Evolutionary conservation across 1,284 basidiomycete genomes (phyloP).

Genomic region (Gomphus bonarii): DNA sequence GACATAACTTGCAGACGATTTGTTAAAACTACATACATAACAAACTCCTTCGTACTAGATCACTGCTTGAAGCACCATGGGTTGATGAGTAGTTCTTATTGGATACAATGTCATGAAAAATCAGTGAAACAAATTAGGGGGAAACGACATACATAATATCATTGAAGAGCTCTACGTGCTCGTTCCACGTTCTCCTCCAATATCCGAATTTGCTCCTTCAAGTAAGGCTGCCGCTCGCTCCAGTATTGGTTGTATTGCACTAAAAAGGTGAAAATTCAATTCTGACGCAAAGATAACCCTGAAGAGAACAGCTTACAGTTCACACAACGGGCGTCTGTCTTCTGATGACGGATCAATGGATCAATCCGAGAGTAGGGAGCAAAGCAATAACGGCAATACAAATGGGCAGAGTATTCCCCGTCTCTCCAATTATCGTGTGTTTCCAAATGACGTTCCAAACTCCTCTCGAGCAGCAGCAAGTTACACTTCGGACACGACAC

Average conservation of each 20-base stretch:
- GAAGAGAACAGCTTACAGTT: neutral
- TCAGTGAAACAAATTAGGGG: neutral
- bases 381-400: conserved; percentile 4
- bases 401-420: neutral
- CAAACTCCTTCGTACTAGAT: too few relatives aligned
- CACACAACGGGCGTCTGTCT: conserved; percentile 5
- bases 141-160: neutral
- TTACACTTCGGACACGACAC: neutral
- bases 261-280: neutral
- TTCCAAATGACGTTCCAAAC: conserved; percentile 2
- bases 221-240: neutral
- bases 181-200: neutral
- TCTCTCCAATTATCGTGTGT: neutral
- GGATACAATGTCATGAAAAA: neutral
- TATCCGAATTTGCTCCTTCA: neutral
- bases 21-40: too few relatives aligned
- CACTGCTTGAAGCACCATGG: too few relatives aligned
- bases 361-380: neutral
- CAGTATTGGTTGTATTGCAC: conserved; percentile 1
- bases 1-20: too few relatives aligned
- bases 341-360: neutral
- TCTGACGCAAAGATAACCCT: neutral
- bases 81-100: neutral
- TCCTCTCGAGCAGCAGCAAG: neutral
- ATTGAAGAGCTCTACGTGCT: neutral